phyloP scores from a whole-genome alignment of 2,329 filamentous ascomycete species.

The Westerdykella aurantiaca region DNA sequence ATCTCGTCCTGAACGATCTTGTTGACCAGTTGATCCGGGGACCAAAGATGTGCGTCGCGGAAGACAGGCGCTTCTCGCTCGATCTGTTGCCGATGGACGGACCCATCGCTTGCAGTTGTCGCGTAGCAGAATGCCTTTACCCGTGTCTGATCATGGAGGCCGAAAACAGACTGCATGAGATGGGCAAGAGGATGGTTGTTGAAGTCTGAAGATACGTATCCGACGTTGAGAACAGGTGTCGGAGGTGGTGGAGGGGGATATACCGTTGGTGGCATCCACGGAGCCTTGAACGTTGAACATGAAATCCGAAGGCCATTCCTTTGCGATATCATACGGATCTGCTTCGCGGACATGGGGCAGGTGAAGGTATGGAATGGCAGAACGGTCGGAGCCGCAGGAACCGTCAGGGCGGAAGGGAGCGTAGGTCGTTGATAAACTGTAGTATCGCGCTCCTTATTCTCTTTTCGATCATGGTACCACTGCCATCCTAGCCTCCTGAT shows the following conservation, averaged over 20 bases:
- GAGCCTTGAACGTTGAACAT: conserved; percentile 74
- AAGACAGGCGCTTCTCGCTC: conserved; percentile 90
- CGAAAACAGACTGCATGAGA: conserved; percentile 98
- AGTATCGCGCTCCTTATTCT: conserved; percentile 52
- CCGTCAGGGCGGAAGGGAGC: conserved; percentile 64
- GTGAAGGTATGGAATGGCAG: conserved; percentile 98
- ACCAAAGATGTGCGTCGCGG: conserved; percentile 79
- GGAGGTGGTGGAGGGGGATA: conserved; percentile 83
- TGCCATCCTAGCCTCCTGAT: conserved; percentile 72
- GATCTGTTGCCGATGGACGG: conserved; percentile 84
- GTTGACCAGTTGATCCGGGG: conserved; percentile 73
- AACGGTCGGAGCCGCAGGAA: conserved; percentile 87
- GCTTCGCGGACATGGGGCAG: conserved; percentile 81
- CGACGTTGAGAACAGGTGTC: conserved; percentile 76
- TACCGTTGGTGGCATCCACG: conserved; percentile 78
- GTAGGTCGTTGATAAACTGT: conserved; percentile 65
- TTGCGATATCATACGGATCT: conserved; percentile 91
- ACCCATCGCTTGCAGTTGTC: conserved; percentile 85
- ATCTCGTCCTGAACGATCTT: conserved; percentile 85
- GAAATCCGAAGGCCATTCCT: conserved; percentile 91
- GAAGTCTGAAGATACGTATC: conserved; percentile 96
- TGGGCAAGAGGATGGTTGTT: conserved; percentile 97
- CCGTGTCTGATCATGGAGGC: conserved; percentile 67
- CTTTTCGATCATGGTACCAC: conserved; percentile 81
- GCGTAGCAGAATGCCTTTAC: conserved; percentile 92